Evolutionary conservation across 345 rosid species (phyloP), one percentile per base, ranked within the genome.

Genomic region (Balakata baccata): DNA sequence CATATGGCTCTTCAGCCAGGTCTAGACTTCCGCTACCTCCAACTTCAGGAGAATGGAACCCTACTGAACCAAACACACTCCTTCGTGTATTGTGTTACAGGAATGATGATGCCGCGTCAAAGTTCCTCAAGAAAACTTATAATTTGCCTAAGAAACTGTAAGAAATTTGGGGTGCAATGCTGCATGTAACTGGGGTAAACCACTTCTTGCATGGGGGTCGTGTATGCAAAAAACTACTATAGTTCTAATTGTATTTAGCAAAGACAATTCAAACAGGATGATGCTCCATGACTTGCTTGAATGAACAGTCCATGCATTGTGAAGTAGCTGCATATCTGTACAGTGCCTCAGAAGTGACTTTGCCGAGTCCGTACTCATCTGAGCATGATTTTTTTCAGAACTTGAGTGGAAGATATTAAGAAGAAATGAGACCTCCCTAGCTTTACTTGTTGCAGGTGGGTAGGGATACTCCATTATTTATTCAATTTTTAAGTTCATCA

Each of bases 31-130:
- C 99, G 22, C 81, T 95, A 51, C 99, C 96, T 60, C 88, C 92
- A 51, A 92, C 98, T 45, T 85, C 96, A 29, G 94, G 98, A 63
- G 89, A 95, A 74, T 95, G 99, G 99, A 88, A 83, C 68, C 92
- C 93, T 20, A 85, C 88, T 10, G 98, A 95, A 41, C 91, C 99
- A 34, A 92, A 95, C 84, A 92, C 97, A 0, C 84, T 95, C 65
- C 87, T 95, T 17, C 92, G 98, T 0, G 89, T 92, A 60, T 77
- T 95, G 76, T 95, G 99, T 77, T 88, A 89, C 78, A 90, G 99
- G 69, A 87, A 92, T 37, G 99, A 95, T 45, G 97, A 92, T 20
- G 77, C 88, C 22, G 98, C 98, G 0, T 68, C 98, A 14, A 92
- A 68, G 78, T 92, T 92, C 81, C 92, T 92, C 0, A 95, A 89